Conservation (phyloP, 768 basidiomycete species). For the Xerocomus potaroensis region DNA sequence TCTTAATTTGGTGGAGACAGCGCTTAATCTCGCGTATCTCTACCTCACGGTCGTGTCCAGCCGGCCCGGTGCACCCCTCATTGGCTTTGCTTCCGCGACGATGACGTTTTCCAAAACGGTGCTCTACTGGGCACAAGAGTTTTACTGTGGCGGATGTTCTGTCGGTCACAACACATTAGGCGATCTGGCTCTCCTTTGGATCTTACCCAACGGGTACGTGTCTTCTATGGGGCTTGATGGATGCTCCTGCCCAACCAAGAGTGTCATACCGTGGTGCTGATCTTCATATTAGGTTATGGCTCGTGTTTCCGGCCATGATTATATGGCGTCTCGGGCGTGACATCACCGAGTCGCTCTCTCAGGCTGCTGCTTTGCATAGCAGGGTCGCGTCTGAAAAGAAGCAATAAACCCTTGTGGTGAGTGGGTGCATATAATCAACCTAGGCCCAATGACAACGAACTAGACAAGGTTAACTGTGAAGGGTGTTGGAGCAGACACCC, state of each 20-base stretch:
- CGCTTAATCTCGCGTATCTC: conserved; percentile 70
- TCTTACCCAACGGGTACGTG: conserved; percentile 75
- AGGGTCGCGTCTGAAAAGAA: conserved; percentile 31
- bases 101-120: conserved; percentile 85
- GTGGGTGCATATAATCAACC: too few species aligned
- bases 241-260: too few species aligned
- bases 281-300: conserved; percentile 57
- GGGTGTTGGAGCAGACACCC: too few species aligned
- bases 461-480: too few species aligned
- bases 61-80: conserved; percentile 63
- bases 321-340: conserved; percentile 58
- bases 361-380: conserved; percentile 19
- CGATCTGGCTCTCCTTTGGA: conserved; percentile 57
- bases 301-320: conserved; percentile 65
- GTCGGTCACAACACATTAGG: conserved; percentile 65
- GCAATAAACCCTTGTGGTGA: conserved; percentile 7
- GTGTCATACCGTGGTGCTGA: conserved; percentile 5
- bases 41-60: conserved; percentile 63
- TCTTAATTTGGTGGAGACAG: conserved; percentile 74
- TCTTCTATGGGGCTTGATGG: too few species aligned
- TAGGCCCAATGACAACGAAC: too few species aligned
- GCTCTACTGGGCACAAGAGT: conserved; percentile 80
- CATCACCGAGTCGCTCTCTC: conserved; percentile 42
- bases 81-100: conserved; percentile 68
- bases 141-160: conserved; percentile 67